Conservation (phyloP, 164 flowering plant genomes). For the Vitis cinerea region DNA sequence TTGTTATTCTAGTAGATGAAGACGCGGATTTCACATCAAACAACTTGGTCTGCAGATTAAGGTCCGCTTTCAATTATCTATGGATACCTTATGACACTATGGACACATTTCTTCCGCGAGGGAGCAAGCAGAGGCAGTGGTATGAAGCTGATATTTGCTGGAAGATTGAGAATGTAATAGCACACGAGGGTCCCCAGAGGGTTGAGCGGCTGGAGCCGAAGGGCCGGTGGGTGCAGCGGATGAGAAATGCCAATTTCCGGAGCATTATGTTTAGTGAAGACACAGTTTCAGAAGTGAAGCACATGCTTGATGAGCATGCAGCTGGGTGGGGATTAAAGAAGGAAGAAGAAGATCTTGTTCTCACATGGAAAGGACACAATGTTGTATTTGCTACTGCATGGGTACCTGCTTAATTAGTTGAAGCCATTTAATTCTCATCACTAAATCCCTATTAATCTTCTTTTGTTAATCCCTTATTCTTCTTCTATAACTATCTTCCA, state of each 20-base stretch:
- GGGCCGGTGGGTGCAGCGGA: constrained; percentile 72
- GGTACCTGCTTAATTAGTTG: constrained; percentile 45
- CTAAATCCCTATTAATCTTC: background rate
- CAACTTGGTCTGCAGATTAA: constrained; percentile 56
- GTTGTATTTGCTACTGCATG: constrained; percentile 93
- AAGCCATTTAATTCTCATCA: background rate
- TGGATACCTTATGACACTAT: constrained; percentile 90
- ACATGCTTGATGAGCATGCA: constrained; percentile 89
- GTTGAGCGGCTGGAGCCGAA: constrained; percentile 78
- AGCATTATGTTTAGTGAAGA: constrained; percentile 60
- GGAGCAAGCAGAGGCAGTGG: constrained; percentile 78
- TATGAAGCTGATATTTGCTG: constrained; percentile 78
- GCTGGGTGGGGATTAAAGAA: constrained; percentile 95
- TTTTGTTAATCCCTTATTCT: background rate
- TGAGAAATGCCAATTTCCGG: constrained; percentile 61
- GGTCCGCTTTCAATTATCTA: constrained; percentile 76
- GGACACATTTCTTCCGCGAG: constrained; percentile 68
- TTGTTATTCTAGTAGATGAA: constrained; percentile 77
- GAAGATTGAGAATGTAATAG: constrained; percentile 90
- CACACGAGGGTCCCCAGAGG: constrained; percentile 63
- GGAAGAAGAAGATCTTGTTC: constrained; percentile 82
- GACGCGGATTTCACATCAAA: constrained; percentile 83
- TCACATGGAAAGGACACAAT: constrained; percentile 97
- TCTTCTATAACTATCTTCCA: background rate
- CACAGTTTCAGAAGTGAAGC: constrained; percentile 62